Percentiles rank a stretch among this genome's conserved stretches.
Conservation (phyloP, 306 rosid species). For the Oxytropis ochrocephala region DNA sequence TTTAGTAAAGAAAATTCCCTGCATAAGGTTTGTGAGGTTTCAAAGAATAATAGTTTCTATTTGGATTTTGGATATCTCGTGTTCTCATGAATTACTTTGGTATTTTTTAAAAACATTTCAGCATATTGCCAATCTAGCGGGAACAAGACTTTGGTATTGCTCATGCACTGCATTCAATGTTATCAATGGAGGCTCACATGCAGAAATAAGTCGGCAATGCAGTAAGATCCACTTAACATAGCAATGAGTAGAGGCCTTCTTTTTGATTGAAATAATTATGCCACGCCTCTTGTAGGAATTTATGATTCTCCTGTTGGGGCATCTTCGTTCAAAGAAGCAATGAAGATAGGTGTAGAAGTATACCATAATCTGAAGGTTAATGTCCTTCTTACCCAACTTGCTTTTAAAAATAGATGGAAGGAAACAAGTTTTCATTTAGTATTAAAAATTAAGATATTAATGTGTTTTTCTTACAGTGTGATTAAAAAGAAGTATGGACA, state of each 20-base stretch:
- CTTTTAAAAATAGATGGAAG: background rate
- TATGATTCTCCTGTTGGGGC: constrained; percentile 97
- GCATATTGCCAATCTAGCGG: constrained; percentile 98
- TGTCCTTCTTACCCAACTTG: background rate
- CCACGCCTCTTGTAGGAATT: constrained; percentile 54
- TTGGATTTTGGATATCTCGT: background rate
- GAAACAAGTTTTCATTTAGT: background rate
- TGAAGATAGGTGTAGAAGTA: constrained; percentile 99
- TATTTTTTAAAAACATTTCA: constrained; percentile 24
- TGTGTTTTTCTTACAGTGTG: constrained; percentile 45
- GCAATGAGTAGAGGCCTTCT: background rate
- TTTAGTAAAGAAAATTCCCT: constrained; percentile 63
- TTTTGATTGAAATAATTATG: background rate
- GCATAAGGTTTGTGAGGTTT: constrained; percentile 52
- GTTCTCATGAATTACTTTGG: constrained; percentile 17
- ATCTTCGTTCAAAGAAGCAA: constrained; percentile 91
- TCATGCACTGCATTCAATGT: constrained; percentile 97
- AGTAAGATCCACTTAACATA: constrained; percentile 27
- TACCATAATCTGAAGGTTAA: constrained; percentile 83
- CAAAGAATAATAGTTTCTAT: background rate
- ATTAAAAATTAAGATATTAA: background rate
- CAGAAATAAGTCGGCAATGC: constrained; percentile 98
- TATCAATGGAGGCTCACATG: constrained; percentile 96
- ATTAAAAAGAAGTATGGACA: constrained; percentile 98
- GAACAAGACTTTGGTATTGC: constrained; percentile 76